Percentiles rank a stretch among this genome's conserved stretches.
phyloP scores from a whole-genome alignment of 192 early-diverging fungal genomes.

The Gonapodya sp. region DNA sequence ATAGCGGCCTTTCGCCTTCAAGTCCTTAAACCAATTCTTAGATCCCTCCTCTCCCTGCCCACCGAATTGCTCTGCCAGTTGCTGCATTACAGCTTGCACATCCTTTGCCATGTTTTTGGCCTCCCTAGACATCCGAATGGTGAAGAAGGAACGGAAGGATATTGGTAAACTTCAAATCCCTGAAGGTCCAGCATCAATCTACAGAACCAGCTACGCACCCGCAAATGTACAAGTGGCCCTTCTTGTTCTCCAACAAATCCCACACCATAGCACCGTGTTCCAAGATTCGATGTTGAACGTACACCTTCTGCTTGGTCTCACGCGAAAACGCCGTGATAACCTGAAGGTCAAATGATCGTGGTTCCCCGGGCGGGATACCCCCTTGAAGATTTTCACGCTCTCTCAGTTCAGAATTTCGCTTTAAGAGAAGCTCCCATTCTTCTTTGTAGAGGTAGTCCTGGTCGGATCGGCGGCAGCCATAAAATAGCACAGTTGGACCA shows the following conservation, averaged over 20 bases:
- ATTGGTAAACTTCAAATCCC: background rate
- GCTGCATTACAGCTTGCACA: slow-evolving; percentile 54
- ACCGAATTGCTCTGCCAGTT: slow-evolving; percentile 59
- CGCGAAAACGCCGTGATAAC: slow-evolving; percentile 89
- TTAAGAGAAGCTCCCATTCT: slow-evolving; percentile 62
- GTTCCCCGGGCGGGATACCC: slow-evolving; percentile 25
- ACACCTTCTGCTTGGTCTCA: slow-evolving; percentile 69
- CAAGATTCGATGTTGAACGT: slow-evolving; percentile 84
- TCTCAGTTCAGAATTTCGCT: slow-evolving; percentile 26
- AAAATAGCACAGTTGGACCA: slow-evolving; percentile 84
- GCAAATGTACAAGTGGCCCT: slow-evolving; percentile 81
- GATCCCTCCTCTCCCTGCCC: slow-evolving; percentile 55
- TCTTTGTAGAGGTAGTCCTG: slow-evolving; percentile 85
- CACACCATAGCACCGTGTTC: slow-evolving; percentile 72
- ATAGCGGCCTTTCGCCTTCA: slow-evolving; percentile 71
- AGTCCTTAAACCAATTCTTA: slow-evolving; percentile 70
- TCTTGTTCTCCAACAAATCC: slow-evolving; percentile 62
- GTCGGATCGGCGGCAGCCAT: slow-evolving; percentile 77
- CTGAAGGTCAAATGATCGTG: slow-evolving; percentile 34
- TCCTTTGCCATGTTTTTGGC: slow-evolving; percentile 95
- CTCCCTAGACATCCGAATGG: slow-evolving; percentile 37
- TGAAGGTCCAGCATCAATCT: too few species aligned
- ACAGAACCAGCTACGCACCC: slow-evolving; percentile 36
- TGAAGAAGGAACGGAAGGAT: background rate
- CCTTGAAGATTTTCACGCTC: slow-evolving; percentile 17